phyloP scores from a whole-genome alignment of 805 yeast species.

The Pichia phayaonensis region DNA sequence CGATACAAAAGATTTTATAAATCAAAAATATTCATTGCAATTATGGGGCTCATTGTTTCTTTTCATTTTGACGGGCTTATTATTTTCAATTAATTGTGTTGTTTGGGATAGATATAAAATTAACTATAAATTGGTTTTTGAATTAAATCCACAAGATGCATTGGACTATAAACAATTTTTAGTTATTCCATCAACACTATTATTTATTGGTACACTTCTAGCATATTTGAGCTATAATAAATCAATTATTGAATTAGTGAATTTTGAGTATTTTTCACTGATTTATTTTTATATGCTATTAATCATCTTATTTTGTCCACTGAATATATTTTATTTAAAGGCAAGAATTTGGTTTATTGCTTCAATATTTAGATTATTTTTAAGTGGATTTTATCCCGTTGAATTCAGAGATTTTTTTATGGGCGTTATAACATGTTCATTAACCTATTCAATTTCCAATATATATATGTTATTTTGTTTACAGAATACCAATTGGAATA shows the following conservation, averaged over 20 bases:
- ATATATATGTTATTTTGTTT: constrained; percentile 78
- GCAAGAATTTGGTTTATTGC: constrained; percentile 72
- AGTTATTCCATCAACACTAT: constrained; percentile 50
- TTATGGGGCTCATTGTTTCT: constrained; percentile 89
- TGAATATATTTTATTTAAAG: constrained; percentile 42
- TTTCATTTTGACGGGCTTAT: constrained; percentile 46
- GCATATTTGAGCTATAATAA: constrained; percentile 68
- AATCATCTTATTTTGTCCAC: constrained; percentile 52
- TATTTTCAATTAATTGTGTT: constrained; percentile 62
- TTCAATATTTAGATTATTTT: constrained; percentile 60
- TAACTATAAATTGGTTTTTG: constrained; percentile 88
- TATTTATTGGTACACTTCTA: constrained; percentile 50
- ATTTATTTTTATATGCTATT: constrained; percentile 51
- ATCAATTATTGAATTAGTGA: constrained; percentile 48
- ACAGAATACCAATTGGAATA: constrained; percentile 63
- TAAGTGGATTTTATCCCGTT: constrained; percentile 88
- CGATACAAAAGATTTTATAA: constrained; percentile 35
- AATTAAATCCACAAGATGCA: constrained; percentile 62
- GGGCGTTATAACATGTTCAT: constrained; percentile 84
- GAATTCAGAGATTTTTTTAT: constrained; percentile 90
- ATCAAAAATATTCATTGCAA: constrained; percentile 59
- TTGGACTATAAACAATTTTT: constrained; percentile 60
- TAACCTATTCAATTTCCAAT: constrained; percentile 83
- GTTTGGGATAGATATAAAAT: constrained; percentile 70
- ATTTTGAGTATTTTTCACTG: constrained; percentile 73